Conservation (phyloP, 2,329 filamentous ascomycete genomes). For the Kalmusia sp. region DNA sequence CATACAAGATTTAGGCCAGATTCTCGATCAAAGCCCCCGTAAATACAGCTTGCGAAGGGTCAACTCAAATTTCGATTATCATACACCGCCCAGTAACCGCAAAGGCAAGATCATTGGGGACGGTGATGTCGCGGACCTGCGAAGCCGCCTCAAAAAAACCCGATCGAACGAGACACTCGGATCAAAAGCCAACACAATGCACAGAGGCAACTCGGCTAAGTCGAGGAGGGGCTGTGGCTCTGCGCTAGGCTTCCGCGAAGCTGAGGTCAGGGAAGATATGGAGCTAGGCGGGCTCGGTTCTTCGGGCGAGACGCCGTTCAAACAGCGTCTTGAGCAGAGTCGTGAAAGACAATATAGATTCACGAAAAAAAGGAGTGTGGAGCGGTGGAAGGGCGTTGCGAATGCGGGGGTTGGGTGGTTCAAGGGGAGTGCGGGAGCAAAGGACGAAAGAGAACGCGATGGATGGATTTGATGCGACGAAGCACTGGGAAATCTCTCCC, state of each 20-base stretch:
- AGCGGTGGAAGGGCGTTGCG: slow-evolving; percentile 43
- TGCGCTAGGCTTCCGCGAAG: slow-evolving; percentile 44
- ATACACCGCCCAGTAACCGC: slow-evolving; percentile 42
- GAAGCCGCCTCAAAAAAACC: slow-evolving; percentile 35
- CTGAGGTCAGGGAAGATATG: slow-evolving; percentile 45
- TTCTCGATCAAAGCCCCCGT: slow-evolving; percentile 53
- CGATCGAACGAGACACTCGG: slow-evolving; percentile 41
- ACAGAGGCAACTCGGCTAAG: slow-evolving; percentile 27
- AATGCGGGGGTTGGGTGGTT: slow-evolving; percentile 45
- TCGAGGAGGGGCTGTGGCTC: slow-evolving; percentile 32
- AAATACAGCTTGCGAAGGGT: slow-evolving; percentile 43
- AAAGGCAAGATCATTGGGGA: slow-evolving; percentile 40
- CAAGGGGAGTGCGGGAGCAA: slow-evolving; percentile 33
- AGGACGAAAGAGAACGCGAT: slow-evolving; percentile 35
- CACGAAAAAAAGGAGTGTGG: slow-evolving; percentile 41
- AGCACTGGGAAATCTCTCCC: neutral
- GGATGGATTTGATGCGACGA: slow-evolving; percentile 33
- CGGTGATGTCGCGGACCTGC: slow-evolving; percentile 38
- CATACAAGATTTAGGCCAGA: slow-evolving; percentile 49
- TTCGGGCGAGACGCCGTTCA: slow-evolving; percentile 34
- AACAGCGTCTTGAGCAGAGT: slow-evolving; percentile 39
- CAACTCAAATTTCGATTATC: slow-evolving; percentile 40
- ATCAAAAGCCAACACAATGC: slow-evolving; percentile 26
- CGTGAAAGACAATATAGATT: slow-evolving; percentile 41
- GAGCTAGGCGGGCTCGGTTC: slow-evolving; percentile 37